A percentile compares a stretch with the other conserved stretches of the same genome.
These are phyloP conservation scores for Ceratobasidium sp. DNA, from an alignment of 1,284 basidiomycete genomes.

Conservation along the genomic window DNA sequence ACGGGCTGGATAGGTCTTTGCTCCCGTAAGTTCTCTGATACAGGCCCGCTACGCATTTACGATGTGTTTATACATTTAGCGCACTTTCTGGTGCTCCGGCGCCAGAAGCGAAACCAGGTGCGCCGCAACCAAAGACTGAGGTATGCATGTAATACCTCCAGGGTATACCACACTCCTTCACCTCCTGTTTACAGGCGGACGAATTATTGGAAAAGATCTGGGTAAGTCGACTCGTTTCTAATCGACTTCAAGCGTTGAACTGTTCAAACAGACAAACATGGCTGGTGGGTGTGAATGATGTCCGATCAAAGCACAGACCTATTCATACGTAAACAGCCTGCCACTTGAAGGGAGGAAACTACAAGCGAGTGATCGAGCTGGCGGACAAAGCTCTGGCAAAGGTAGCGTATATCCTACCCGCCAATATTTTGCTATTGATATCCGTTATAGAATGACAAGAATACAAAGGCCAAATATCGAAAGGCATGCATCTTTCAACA, in stretches of 20 bases:
- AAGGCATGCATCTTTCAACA: slow-evolving; percentile 50
- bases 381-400: slow-evolving; percentile 67
- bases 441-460: slow-evolving; percentile 62
- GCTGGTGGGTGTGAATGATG: slow-evolving; percentile 51
- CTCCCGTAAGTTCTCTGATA: background rate
- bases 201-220: slow-evolving; percentile 72
- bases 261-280: slow-evolving; percentile 74
- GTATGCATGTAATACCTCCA: slow-evolving; percentile 44
- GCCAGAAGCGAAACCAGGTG: slow-evolving; percentile 14
- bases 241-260: background rate
- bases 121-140: slow-evolving; percentile 49
- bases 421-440: background rate
- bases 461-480: slow-evolving; percentile 76
- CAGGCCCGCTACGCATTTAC: background rate
- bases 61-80: slow-evolving; percentile 22
- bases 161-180: slow-evolving; percentile 2
- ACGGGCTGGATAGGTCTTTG: slow-evolving; percentile 73
- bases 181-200: slow-evolving; percentile 61
- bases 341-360: slow-evolving; percentile 76
- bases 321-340: slow-evolving; percentile 52
- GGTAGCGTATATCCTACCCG: slow-evolving; percentile 6
- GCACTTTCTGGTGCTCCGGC: background rate
- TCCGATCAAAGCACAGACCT: background rate
- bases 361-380: slow-evolving; percentile 74
- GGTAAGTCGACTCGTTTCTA: background rate